Evolutionary conservation across 2,329 filamentous ascomycete genomes (phyloP).

Genomic region (Pestalotiopsis sp.): DNA sequence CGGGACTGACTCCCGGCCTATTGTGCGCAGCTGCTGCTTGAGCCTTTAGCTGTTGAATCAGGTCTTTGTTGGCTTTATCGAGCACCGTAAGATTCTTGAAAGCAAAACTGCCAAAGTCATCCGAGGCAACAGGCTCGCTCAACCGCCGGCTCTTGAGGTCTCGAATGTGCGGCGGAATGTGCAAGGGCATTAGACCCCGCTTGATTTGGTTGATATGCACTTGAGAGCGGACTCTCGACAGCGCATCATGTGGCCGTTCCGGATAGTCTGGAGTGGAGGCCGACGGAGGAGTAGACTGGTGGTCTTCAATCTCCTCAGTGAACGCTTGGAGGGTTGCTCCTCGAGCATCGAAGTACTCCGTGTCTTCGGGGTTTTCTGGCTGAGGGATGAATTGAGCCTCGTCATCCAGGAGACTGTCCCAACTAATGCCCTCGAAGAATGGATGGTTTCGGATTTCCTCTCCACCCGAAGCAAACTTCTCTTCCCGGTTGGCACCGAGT

Average conservation of each 20-base stretch:
- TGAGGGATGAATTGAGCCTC: slow-evolving; percentile 95
- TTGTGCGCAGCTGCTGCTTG: slow-evolving; percentile 78
- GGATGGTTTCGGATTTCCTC: slow-evolving; percentile 87
- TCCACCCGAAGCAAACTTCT: slow-evolving; percentile 81
- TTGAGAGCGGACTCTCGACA: slow-evolving; percentile 86
- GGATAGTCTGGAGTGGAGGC: slow-evolving; percentile 75
- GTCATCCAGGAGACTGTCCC: slow-evolving; percentile 90
- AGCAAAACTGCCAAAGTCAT: slow-evolving; percentile 95
- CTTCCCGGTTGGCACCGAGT: slow-evolving; percentile 82
- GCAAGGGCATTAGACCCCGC: slow-evolving; percentile 88
- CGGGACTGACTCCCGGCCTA: slow-evolving; percentile 51
- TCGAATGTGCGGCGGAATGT: slow-evolving; percentile 94
- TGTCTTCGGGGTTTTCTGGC: slow-evolving; percentile 92
- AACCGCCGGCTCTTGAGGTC: slow-evolving; percentile 85
- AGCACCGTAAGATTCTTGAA: slow-evolving; percentile 97
- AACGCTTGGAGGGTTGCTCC: slow-evolving; percentile 93
- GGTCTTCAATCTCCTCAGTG: slow-evolving; percentile 88
- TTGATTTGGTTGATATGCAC: slow-evolving; percentile 76
- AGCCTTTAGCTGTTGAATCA: slow-evolving; percentile 92
- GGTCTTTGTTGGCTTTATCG: slow-evolving; percentile 98
- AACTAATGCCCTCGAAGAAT: slow-evolving; percentile 88
- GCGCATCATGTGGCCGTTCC: slow-evolving; percentile 90
- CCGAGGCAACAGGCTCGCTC: slow-evolving; percentile 84
- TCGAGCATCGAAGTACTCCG: slow-evolving; percentile 93
- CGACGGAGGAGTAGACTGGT: slow-evolving; percentile 72